These are phyloP conservation scores for Ustilago cynodontis DNA, from an alignment of 1,284 basidiomycete genomes.

Conservation along the genomic window DNA sequence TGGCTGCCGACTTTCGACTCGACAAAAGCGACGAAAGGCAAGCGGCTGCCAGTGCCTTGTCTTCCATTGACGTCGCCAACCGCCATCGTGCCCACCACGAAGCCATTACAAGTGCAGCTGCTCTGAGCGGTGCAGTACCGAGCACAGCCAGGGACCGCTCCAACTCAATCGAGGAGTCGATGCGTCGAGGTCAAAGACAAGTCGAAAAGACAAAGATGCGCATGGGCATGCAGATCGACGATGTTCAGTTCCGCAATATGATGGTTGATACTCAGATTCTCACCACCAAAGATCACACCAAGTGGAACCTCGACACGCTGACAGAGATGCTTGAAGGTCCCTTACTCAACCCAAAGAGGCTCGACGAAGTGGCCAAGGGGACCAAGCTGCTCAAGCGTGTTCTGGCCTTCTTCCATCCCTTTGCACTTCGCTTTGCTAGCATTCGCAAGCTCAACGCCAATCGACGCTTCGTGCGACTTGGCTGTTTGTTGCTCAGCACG, in stretches of 20 bases:
- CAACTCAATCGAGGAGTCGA: conserved; percentile 86
- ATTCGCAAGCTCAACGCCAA: conserved; percentile 76
- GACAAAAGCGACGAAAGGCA: conserved; percentile 74
- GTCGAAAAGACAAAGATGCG: conserved; percentile 90
- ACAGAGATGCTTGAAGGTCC: conserved; percentile 93
- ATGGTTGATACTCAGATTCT: conserved; percentile 76
- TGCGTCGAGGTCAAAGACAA: conserved; percentile 77
- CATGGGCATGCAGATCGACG: conserved; percentile 79
- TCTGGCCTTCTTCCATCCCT: conserved; percentile 92
- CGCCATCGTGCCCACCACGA: conserved; percentile 65
- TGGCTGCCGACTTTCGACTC: conserved; percentile 78
- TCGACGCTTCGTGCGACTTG: conserved; percentile 56
- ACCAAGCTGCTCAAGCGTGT: conserved; percentile 88
- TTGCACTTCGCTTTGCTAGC: conserved; percentile 85
- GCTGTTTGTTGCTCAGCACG: conserved; percentile 82
- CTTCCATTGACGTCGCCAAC: conserved; percentile 90
- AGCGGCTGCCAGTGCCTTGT: conserved; percentile 84
- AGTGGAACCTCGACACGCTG: conserved; percentile 91
- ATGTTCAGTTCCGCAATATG: conserved; percentile 66
- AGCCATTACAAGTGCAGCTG: conserved; percentile 38
- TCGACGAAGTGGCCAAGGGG: conserved; percentile 94
- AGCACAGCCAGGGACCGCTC: conserved; percentile 74
- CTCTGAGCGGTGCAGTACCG: conserved; percentile 26
- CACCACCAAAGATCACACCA: conserved; percentile 86
- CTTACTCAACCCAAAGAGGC: conserved; percentile 87